Evolutionary conservation across 805 yeast species (phyloP).

Genomic region (Kluyveromyces siamensis): DNA sequence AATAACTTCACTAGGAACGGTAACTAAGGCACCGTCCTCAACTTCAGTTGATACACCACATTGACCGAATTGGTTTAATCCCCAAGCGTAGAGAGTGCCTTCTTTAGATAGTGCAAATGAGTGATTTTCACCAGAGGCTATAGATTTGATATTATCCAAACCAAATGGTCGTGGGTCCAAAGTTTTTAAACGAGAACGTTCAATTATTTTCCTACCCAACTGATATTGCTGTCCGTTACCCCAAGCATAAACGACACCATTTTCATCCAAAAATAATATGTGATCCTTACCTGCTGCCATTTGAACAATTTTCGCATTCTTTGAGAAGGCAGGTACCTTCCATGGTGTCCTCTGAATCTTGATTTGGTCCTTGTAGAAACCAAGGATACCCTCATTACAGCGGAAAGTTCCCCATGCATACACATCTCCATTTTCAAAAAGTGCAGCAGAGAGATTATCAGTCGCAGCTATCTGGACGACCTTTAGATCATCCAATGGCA

Average conservation of each 20-base stretch:
- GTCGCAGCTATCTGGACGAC: conserved; percentile 85
- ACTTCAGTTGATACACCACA: conserved; percentile 74
- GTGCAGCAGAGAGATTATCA: conserved; percentile 78
- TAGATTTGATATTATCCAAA: conserved; percentile 62
- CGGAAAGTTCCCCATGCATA: conserved; percentile 98
- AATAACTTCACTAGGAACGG: conserved; percentile 67
- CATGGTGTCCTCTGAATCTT: conserved; percentile 59
- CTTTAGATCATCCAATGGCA: conserved; percentile 41
- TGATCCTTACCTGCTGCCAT: conserved; percentile 93
- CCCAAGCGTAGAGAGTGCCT: conserved; percentile 80
- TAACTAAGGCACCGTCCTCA: conserved; percentile 78
- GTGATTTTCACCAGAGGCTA: conserved; percentile 93
- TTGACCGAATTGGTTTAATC: conserved; percentile 93
- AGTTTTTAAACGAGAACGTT: conserved; percentile 63
- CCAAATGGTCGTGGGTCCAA: conserved; percentile 81
- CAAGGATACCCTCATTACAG: conserved; percentile 84
- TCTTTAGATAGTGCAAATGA: conserved; percentile 80
- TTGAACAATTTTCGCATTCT: conserved; percentile 63
- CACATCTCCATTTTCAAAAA: conserved; percentile 75
- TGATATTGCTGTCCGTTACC: conserved; percentile 94
- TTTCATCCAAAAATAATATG: conserved; percentile 68
- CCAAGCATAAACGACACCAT: conserved; percentile 91
- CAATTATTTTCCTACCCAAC: conserved; percentile 78
- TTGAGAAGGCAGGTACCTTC: conserved; percentile 38
- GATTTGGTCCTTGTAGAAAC: conserved; percentile 57